A percentile compares a stretch with the other conserved stretches of the same genome.
phyloP scores from a whole-genome alignment of 208 protist genomes.

The Naegleria fowleri region DNA sequence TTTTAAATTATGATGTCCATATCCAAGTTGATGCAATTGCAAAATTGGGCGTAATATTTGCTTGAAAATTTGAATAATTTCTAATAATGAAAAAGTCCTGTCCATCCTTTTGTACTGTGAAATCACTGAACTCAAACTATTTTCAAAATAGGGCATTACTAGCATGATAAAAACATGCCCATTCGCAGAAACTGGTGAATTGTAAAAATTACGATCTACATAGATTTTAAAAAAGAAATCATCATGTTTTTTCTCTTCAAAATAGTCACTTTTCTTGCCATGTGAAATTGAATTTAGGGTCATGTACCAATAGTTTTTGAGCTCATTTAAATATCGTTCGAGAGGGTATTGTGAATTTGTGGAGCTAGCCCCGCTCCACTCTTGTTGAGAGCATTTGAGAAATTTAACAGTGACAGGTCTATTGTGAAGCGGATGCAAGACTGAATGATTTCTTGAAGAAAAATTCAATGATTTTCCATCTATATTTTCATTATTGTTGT shows the following conservation, averaged over 20 bases:
- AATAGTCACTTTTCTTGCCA: neutral
- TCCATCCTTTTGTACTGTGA: neutral
- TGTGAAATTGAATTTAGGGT: neutral
- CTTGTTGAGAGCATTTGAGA: neutral
- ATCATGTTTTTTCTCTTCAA: neutral
- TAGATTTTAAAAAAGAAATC: neutral
- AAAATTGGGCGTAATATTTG: neutral
- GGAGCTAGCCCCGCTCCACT: neutral
- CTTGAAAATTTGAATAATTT: neutral
- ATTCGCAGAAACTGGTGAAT: neutral
- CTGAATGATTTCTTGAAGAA: too few relatives aligned
- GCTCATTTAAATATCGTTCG: neutral
- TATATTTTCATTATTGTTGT: too few relatives aligned
- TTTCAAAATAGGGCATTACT: neutral
- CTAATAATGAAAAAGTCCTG: neutral
- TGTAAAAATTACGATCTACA: neutral
- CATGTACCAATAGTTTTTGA: neutral
- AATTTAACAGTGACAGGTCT: neutral
- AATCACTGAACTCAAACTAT: neutral
- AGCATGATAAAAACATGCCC: neutral
- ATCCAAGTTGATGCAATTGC: neutral
- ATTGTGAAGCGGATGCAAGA: neutral
- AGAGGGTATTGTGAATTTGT: neutral
- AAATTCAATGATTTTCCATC: too few relatives aligned
- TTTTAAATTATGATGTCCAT: neutral